Percentiles rank a stretch among this genome's conserved stretches.
Evolutionary conservation across 2,329 filamentous ascomycete genomes (phyloP).

Genomic region (Cytospora paraplurivora): DNA sequence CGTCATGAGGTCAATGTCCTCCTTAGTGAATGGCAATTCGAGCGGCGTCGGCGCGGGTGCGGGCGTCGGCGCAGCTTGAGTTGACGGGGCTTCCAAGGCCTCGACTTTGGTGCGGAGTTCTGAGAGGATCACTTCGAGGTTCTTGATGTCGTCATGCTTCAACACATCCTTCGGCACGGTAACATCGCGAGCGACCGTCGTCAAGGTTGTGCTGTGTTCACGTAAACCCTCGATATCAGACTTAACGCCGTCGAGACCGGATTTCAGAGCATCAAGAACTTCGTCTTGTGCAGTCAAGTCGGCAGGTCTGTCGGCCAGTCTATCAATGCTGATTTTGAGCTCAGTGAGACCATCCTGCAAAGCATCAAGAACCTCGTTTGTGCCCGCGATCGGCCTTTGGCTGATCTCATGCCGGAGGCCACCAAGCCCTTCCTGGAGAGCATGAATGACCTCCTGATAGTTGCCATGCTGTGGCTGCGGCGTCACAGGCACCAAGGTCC

Average conservation of each 20-base stretch:
- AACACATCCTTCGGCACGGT: slow-evolving; percentile 56
- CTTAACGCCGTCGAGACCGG: slow-evolving; percentile 75
- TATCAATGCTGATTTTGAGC: slow-evolving; percentile 75
- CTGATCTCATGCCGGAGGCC: slow-evolving; percentile 74
- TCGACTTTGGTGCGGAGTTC: slow-evolving; percentile 86
- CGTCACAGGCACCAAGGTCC: slow-evolving; percentile 63
- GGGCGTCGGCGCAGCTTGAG: slow-evolving; percentile 42
- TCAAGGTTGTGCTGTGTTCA: slow-evolving; percentile 56
- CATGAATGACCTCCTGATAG: slow-evolving; percentile 69
- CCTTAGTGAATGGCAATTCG: slow-evolving; percentile 45
- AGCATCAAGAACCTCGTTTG: slow-evolving; percentile 85
- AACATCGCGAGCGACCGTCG: slow-evolving; percentile 54
- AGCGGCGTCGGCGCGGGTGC: slow-evolving; percentile 26
- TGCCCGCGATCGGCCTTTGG: slow-evolving; percentile 66
- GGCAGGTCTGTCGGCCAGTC: slow-evolving; percentile 73
- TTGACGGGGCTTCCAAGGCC: slow-evolving; percentile 60
- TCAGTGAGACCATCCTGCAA: slow-evolving; percentile 85
- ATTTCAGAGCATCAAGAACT: slow-evolving; percentile 82
- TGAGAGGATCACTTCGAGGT: slow-evolving; percentile 79
- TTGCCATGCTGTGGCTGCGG: slow-evolving; percentile 46
- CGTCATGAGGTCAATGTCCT: slow-evolving; percentile 59
- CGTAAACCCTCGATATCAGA: slow-evolving; percentile 78
- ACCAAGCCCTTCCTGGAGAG: slow-evolving; percentile 72
- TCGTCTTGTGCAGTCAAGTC: slow-evolving; percentile 87
- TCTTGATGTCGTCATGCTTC: slow-evolving; percentile 76